Evolutionary conservation across 495 filamentous ascomycete genomes (phyloP).

Genomic region (Thozetella sp.): DNA sequence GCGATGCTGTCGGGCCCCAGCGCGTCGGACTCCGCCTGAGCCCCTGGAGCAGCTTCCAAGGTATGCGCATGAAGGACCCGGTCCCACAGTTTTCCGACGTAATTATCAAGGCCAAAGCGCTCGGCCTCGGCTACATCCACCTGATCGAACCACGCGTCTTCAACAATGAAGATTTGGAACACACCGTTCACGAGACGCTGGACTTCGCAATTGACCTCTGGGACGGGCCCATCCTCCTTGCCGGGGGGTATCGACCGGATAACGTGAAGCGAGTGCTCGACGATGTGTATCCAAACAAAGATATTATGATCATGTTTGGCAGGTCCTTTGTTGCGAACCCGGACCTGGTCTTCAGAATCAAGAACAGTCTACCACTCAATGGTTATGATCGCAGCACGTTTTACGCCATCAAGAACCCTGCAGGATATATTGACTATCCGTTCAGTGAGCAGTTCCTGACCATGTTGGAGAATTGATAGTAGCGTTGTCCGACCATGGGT

Average conservation of each 20-base stretch:
- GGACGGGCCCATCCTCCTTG: slow-evolving; percentile 51
- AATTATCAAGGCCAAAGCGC: slow-evolving; percentile 40
- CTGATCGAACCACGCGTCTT: slow-evolving; percentile 56
- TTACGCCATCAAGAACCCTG: slow-evolving; percentile 43
- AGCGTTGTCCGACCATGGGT: too few relatives aligned
- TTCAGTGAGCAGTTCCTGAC: slow-evolving; percentile 59
- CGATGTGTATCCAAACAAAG: slow-evolving; percentile 46
- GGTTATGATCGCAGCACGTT: slow-evolving; percentile 59
- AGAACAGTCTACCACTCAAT: slow-evolving; percentile 50
- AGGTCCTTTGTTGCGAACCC: slow-evolving; percentile 66
- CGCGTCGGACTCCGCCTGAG: slow-evolving; percentile 62
- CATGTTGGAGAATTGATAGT: too few relatives aligned
- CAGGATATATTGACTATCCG: slow-evolving; percentile 65
- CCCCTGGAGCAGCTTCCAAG: slow-evolving; percentile 65
- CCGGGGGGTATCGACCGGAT: slow-evolving; percentile 57
- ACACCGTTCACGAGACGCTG: slow-evolving; percentile 42
- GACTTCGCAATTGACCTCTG: slow-evolving; percentile 50
- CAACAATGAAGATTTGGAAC: slow-evolving; percentile 33
- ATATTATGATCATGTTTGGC: slow-evolving; percentile 58
- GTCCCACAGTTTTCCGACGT: slow-evolving; percentile 60
- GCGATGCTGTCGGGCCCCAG: slow-evolving; percentile 63
- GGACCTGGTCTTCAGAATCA: slow-evolving; percentile 62
- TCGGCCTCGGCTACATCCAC: slow-evolving; percentile 64
- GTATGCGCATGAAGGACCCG: slow-evolving; percentile 64
- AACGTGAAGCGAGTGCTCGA: slow-evolving; percentile 49